Evolutionary conservation across 2,329 filamentous ascomycete genomes (phyloP).

Genomic region (Juglanconis oblonga): DNA sequence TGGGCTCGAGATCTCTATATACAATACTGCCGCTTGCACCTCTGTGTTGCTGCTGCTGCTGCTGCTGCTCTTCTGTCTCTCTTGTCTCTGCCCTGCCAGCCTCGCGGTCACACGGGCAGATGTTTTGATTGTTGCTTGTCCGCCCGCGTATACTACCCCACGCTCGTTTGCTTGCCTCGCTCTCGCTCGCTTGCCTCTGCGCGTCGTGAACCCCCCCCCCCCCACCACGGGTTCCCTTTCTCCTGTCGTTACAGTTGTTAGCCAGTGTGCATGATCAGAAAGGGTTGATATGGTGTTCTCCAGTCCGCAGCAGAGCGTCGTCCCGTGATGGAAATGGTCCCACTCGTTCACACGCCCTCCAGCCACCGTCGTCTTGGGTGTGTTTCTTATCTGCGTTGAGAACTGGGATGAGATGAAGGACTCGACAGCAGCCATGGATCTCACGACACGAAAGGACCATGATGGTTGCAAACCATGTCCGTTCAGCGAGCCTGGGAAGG

Average conservation of each 20-base stretch:
- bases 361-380: not conserved
- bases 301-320: not conserved
- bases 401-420: not conserved
- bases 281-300: not conserved
- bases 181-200: not conserved
- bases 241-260: not conserved
- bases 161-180: slow-evolving; percentile 1
- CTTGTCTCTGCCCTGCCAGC: slow-evolving; percentile 1
- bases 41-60: not conserved
- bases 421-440: not conserved
- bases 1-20: slow-evolving; percentile 4
- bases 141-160: not conserved
- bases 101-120: not conserved
- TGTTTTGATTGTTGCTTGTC: not conserved
- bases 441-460: not conserved
- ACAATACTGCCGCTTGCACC: slow-evolving; percentile 1
- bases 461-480: slow-evolving; percentile 10
- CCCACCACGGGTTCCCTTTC: not conserved
- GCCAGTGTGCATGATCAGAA: not conserved
- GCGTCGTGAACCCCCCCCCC: not conserved
- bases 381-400: not conserved
- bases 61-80: not conserved
- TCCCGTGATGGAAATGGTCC: slow-evolving; percentile 8
- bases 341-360: slow-evolving; percentile 1
- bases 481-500: slow-evolving; percentile 8